Percentiles rank a stretch among this genome's conserved stretches.
Conservation (phyloP, 192 early-diverging fungal species). For the Umbelopsis isabellina region DNA sequence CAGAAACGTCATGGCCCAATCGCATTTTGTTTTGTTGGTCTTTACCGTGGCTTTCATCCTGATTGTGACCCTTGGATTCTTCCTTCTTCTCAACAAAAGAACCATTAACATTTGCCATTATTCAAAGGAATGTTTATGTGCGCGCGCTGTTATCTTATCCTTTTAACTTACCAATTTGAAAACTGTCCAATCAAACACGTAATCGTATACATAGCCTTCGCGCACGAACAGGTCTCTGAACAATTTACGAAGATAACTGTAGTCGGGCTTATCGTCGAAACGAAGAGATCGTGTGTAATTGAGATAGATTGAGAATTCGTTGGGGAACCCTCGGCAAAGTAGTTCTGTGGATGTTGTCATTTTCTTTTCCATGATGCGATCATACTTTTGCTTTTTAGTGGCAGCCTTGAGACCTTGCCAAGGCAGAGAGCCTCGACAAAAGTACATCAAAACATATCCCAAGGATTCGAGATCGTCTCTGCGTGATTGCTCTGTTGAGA, state of each 20-base stretch:
- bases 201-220: slow-evolving; percentile 83
- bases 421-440: slow-evolving; percentile 85
- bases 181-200: slow-evolving; percentile 91
- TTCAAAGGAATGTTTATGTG: too few relatives aligned
- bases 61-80: slow-evolving; percentile 9
- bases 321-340: slow-evolving; percentile 81
- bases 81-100: slow-evolving; percentile 5
- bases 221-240: slow-evolving; percentile 85
- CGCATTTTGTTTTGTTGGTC: background rate
- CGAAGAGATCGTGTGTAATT: slow-evolving; percentile 84
- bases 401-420: slow-evolving; percentile 93
- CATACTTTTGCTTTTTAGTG: slow-evolving; percentile 93
- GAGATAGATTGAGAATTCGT: slow-evolving; percentile 86
- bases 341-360: slow-evolving; percentile 83
- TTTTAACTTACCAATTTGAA: slow-evolving; percentile 56
- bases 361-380: slow-evolving; percentile 94
- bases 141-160: too few relatives aligned
- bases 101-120: too few relatives aligned
- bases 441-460: slow-evolving; percentile 92
- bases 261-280: slow-evolving; percentile 94
- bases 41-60: background rate
- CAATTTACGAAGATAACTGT: slow-evolving; percentile 83
- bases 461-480: slow-evolving; percentile 91
- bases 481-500: slow-evolving; percentile 76
- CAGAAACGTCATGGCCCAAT: background rate